A percentile compares a stretch with the other conserved stretches of the same genome.
These are phyloP conservation scores for Nepenthes alata DNA, from an alignment of 179 eudicot genomes.

Conservation along the genomic window DNA sequence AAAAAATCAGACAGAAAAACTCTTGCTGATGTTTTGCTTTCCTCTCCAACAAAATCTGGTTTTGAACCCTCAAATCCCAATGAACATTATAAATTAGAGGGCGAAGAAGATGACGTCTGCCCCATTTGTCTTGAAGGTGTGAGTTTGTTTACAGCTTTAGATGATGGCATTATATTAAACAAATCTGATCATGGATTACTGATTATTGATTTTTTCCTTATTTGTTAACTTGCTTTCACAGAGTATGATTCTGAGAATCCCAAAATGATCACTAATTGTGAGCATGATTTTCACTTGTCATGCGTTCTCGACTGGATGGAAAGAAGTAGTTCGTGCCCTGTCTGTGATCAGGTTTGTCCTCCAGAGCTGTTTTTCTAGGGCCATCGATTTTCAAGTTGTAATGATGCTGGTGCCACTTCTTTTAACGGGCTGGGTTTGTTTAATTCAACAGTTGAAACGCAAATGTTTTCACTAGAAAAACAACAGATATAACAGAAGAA, in stretches of 20 bases:
- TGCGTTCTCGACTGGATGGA: constrained; percentile 98
- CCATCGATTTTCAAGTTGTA: background rate
- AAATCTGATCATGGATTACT: background rate
- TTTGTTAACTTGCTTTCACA: constrained; percentile 14
- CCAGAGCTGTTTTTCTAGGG: background rate
- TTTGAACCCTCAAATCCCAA: constrained; percentile 32
- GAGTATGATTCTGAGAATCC: constrained; percentile 71
- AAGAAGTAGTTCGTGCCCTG: constrained; percentile 85
- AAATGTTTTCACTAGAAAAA: too few species aligned
- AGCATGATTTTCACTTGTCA: constrained; percentile 80
- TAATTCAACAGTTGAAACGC: too few species aligned
- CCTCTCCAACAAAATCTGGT: constrained; percentile 52
- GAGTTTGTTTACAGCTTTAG: background rate
- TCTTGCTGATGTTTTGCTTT: constrained; percentile 30
- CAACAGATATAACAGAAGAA: too few species aligned
- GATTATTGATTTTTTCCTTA: background rate
- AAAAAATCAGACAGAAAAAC: constrained; percentile 28
- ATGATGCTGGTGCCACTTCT: too few species aligned
- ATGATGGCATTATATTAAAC: background rate
- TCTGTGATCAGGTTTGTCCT: constrained; percentile 64
- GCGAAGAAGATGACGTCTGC: constrained; percentile 71
- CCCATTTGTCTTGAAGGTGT: constrained; percentile 95
- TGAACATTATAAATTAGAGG: constrained; percentile 16
- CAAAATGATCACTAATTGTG: constrained; percentile 55
- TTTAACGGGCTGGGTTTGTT: too few species aligned